Conservation (phyloP, 2,329 filamentous ascomycete species). For the Septoria petroselini region DNA sequence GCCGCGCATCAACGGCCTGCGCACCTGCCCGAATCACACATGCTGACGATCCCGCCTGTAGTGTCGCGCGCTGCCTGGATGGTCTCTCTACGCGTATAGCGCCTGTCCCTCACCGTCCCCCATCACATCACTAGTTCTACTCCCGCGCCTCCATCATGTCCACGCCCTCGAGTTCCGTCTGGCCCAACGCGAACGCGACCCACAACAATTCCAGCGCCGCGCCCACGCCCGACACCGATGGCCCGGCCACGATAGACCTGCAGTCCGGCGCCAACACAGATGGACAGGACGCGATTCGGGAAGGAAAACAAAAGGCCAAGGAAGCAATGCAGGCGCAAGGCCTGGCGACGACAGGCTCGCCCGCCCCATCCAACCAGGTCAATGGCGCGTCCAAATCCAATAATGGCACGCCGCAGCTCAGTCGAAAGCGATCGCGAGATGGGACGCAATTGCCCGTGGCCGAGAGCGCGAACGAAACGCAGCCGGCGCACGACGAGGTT, state of each 20-base stretch:
- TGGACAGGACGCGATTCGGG: slow-evolving; percentile 49
- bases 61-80: slow-evolving; percentile 13
- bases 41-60: neutral
- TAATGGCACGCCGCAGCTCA: slow-evolving; percentile 46
- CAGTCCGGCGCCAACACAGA: slow-evolving; percentile 25
- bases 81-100: slow-evolving; percentile 12
- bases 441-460: slow-evolving; percentile 52
- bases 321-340: slow-evolving; percentile 55
- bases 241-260: slow-evolving; percentile 18
- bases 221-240: slow-evolving; percentile 26
- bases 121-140: neutral
- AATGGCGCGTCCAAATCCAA: slow-evolving; percentile 42
- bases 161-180: slow-evolving; percentile 16
- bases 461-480: slow-evolving; percentile 21
- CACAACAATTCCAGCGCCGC: slow-evolving; percentile 24
- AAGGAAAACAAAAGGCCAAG: slow-evolving; percentile 60
- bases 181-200: slow-evolving; percentile 15
- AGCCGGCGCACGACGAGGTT: slow-evolving; percentile 32
- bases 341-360: slow-evolving; percentile 34
- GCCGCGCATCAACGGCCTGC: neutral
- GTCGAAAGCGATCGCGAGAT: slow-evolving; percentile 59
- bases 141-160: slow-evolving; percentile 1
- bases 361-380: slow-evolving; percentile 29
- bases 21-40: neutral
- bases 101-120: no score